These are phyloP conservation scores for Fragilaria radians DNA, from an alignment of 108 stramenopile species.

Conservation along the genomic window DNA sequence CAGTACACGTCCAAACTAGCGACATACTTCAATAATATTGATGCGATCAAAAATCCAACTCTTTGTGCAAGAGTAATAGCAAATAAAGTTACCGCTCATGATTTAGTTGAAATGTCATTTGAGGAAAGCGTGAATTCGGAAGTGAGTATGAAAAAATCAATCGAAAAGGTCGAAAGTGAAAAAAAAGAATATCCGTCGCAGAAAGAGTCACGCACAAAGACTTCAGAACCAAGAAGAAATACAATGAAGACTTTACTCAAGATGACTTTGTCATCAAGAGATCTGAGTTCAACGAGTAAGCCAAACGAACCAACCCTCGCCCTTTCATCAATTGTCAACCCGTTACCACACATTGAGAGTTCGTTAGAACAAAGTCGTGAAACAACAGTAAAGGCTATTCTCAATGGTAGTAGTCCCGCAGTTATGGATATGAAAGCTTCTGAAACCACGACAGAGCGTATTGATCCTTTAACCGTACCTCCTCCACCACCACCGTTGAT, in stretches of 20 bases:
- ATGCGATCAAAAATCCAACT: constrained; percentile 48
- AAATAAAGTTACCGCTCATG: constrained; percentile 31
- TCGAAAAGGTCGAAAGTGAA: constrained; percentile 34
- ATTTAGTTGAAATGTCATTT: constrained; percentile 47
- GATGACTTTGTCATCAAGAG: not conserved
- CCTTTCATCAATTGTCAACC: too few relatives aligned
- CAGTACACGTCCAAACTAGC: constrained; percentile 50
- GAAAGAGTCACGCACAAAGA: not conserved
- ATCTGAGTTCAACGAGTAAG: not conserved
- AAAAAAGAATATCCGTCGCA: constrained; percentile 37
- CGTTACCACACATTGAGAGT: too few relatives aligned
- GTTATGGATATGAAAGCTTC: too few relatives aligned
- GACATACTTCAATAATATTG: constrained; percentile 41
- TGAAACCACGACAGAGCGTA: too few relatives aligned
- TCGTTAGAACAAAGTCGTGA: too few relatives aligned
- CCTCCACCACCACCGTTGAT: not conserved
- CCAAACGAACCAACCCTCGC: too few relatives aligned
- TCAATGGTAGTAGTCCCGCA: too few relatives aligned
- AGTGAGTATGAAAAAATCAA: constrained; percentile 29
- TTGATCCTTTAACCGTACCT: not conserved
- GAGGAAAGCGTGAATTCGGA: constrained; percentile 56
- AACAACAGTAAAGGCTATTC: too few relatives aligned
- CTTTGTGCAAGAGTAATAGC: constrained; percentile 49
- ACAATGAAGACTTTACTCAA: not conserved
- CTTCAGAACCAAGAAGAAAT: not conserved